Conservation (phyloP, 176 grass and related monocot genomes). For the Hordeum marinum region DNA sequence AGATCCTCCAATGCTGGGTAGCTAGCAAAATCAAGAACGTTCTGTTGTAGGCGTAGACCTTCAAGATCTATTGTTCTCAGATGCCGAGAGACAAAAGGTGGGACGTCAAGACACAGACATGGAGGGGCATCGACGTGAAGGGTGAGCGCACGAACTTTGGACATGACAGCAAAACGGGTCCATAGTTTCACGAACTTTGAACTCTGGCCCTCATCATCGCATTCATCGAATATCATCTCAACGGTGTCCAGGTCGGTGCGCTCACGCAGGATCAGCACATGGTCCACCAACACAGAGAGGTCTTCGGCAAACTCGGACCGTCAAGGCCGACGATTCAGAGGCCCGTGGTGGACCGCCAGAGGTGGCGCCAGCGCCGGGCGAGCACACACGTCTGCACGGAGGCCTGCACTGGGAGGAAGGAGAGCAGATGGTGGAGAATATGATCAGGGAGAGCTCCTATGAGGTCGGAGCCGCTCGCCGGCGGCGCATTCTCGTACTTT, state of each 20-base stretch:
- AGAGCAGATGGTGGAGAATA: neutral
- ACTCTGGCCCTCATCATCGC: neutral
- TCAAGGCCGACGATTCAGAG: neutral
- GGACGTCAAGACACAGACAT: neutral
- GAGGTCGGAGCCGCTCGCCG: too few relatives aligned
- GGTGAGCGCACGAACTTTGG: neutral
- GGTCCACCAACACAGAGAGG: neutral
- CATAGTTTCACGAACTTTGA: neutral
- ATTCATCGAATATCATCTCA: neutral
- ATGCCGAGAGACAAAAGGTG: neutral
- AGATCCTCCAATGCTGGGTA: neutral
- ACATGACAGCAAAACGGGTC: neutral
- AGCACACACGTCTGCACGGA: neutral
- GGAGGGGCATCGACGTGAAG: neutral
- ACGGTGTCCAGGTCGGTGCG: neutral
- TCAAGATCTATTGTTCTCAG: neutral
- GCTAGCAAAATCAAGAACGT: neutral
- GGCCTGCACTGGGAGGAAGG: neutral
- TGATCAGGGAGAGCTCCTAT: too few relatives aligned
- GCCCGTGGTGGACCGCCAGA: neutral
- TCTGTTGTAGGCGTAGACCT: neutral
- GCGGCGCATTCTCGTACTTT: too few relatives aligned
- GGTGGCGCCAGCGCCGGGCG: neutral
- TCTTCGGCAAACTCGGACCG: neutral
- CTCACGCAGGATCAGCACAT: neutral